phyloP scores from a whole-genome alignment of 352 stramenopile species.

The Blastocystis sp. region DNA sequence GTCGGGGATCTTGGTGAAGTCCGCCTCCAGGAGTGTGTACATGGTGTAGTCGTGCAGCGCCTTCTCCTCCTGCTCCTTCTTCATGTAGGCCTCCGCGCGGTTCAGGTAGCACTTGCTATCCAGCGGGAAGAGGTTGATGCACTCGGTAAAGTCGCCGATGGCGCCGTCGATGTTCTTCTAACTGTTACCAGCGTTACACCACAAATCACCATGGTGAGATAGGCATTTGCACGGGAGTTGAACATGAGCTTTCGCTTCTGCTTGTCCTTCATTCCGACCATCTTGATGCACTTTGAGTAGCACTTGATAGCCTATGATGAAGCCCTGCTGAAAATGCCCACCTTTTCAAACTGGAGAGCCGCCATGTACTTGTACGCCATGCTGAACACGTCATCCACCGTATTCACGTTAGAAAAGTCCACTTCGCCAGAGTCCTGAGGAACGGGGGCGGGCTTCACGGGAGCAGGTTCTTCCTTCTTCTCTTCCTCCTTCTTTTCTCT shows the following conservation, averaged over 20 bases:
- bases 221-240: neutral
- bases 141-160: slow-evolving; percentile 4
- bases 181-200: neutral
- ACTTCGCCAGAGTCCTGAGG: neutral
- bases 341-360: neutral
- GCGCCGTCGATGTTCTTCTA: slow-evolving; percentile 25
- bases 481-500: neutral
- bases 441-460: neutral
- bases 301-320: slow-evolving; percentile 8
- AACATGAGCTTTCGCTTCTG: slow-evolving; percentile 7
- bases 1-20: slow-evolving; percentile 4
- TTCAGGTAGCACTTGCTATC: slow-evolving; percentile 3
- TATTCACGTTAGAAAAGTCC: slow-evolving; percentile 4
- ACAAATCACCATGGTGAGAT: slow-evolving; percentile 25
- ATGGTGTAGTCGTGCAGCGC: slow-evolving; percentile 38
- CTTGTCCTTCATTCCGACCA: slow-evolving; percentile 19
- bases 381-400: neutral
- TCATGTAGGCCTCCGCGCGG: slow-evolving; percentile 24
- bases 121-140: slow-evolving; percentile 31
- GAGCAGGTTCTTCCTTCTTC: neutral
- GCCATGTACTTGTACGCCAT: slow-evolving; percentile 10
- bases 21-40: slow-evolving; percentile 6
- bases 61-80: slow-evolving; percentile 53
- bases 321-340: neutral
- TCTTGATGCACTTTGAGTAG: slow-evolving; percentile 36